A percentile compares a stretch with the other conserved stretches of the same genome.
These are phyloP conservation scores for Chytriomyces sp. DNA, from an alignment of 192 early-diverging fungal species.

Conservation along the genomic window DNA sequence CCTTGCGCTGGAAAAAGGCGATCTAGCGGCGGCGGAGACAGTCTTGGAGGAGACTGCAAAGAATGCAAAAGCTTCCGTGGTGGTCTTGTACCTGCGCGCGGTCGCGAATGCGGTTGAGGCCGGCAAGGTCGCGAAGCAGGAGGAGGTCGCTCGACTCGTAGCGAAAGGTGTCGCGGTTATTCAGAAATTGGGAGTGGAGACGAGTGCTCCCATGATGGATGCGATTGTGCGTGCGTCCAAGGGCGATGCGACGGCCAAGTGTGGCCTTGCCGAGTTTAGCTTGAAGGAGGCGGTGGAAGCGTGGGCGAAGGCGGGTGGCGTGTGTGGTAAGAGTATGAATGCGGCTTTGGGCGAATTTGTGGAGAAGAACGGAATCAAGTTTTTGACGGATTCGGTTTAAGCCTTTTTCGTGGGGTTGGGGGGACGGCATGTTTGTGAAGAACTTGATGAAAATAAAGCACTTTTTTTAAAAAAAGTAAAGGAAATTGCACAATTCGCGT, in stretches of 20 bases:
- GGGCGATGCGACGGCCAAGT: not conserved
- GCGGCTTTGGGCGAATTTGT: not conserved
- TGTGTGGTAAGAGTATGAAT: not conserved
- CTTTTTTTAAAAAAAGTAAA: too few species aligned
- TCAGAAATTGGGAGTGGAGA: too few species aligned
- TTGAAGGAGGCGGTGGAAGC: constrained; percentile 11
- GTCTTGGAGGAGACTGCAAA: not conserved
- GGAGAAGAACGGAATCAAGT: not conserved
- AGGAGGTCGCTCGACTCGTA: too few species aligned
- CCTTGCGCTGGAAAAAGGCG: not conserved
- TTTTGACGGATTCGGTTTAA: too few species aligned
- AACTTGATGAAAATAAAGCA: too few species aligned
- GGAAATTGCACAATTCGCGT: too few species aligned
- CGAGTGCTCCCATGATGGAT: constrained; percentile 3
- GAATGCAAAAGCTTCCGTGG: not conserved
- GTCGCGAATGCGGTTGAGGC: not conserved
- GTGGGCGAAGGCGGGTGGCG: constrained; percentile 10
- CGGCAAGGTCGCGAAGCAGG: not conserved
- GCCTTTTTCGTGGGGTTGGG: too few species aligned
- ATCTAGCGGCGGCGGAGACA: not conserved
- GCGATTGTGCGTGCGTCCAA: constrained; percentile 3
- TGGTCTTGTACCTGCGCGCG: not conserved
- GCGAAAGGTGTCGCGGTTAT: too few species aligned
- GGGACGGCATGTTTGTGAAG: too few species aligned
- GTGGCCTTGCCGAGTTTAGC: not conserved